Evolutionary conservation across 176 grass and related monocot species (phyloP).

Genomic region (Alloteropsis semialata): DNA sequence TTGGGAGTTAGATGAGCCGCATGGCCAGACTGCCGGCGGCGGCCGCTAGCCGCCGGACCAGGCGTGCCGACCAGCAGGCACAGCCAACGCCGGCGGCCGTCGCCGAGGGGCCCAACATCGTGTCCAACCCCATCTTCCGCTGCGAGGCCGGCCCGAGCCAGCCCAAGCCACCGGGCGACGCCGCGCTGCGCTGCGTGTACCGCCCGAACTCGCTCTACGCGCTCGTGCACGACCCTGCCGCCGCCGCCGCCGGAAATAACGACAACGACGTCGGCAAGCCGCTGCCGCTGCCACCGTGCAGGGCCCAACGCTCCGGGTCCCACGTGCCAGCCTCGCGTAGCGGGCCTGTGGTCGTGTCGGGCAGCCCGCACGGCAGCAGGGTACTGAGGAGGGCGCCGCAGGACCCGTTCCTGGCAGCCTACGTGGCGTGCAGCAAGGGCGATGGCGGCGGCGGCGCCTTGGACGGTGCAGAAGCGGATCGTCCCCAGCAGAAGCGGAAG

Average conservation of each 20-base stretch:
- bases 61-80: background rate
- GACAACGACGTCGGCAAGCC: background rate
- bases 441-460: background rate
- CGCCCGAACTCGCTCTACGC: background rate
- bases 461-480: background rate
- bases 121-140: constrained; percentile 37
- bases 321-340: background rate
- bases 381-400: background rate
- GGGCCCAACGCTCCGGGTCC: background rate
- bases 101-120: background rate
- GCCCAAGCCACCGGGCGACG: background rate
- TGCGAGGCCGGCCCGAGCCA: background rate
- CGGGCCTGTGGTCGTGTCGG: background rate
- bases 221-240: background rate
- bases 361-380: constrained; percentile 2
- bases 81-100: background rate
- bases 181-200: background rate
- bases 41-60: background rate
- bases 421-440: constrained; percentile 34
- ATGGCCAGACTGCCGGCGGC: background rate
- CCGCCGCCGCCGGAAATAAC: background rate
- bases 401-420: constrained; percentile 51
- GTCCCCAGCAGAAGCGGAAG: background rate
- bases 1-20: background rate
- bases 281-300: constrained; percentile 23